A percentile compares a stretch with the other conserved stretches of the same genome.
Conservation (phyloP, 495 filamentous ascomycete genomes). For the Gamarada debralockiae region DNA sequence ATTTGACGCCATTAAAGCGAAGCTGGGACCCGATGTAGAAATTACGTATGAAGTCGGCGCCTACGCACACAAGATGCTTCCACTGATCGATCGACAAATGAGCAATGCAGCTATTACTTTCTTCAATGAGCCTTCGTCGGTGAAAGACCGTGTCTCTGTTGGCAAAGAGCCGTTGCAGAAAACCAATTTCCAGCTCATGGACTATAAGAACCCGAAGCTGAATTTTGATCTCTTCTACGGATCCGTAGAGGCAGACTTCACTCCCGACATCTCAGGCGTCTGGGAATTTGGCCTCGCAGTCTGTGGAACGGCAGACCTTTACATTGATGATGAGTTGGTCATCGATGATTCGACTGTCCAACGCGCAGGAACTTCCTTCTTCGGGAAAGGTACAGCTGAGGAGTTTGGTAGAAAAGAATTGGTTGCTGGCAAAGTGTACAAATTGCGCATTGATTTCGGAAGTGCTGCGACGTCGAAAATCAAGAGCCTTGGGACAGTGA, state of each 20-base stretch:
- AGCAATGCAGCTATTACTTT: conserved; percentile 19
- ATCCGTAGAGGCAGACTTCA: conserved; percentile 57
- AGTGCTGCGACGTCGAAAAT: conserved; percentile 59
- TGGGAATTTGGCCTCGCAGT: conserved; percentile 61
- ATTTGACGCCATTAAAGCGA: conserved; percentile 58
- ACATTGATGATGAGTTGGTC: conserved; percentile 61
- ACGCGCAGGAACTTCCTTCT: conserved; percentile 54
- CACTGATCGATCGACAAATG: conserved; percentile 38
- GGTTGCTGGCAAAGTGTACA: conserved; percentile 54
- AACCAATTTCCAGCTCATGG: conserved; percentile 55
- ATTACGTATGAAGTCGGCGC: conserved; percentile 49
- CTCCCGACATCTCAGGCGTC: conserved; percentile 44
- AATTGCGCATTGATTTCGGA: conserved; percentile 59
- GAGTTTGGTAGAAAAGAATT: conserved; percentile 52
- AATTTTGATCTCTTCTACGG: conserved; percentile 54
- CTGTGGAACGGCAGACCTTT: conserved; percentile 60
- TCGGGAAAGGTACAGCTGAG: conserved; percentile 56
- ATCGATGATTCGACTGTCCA: conserved; percentile 63
- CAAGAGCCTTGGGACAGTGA: conserved; percentile 40
- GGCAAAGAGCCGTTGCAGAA: conserved; percentile 50
- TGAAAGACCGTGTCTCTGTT: conserved; percentile 49
- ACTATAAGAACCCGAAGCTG: conserved; percentile 58
- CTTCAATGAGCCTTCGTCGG: conserved; percentile 47
- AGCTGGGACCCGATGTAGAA: conserved; percentile 30
- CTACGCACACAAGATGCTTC: conserved; percentile 56